These are phyloP conservation scores for Aspergillus kassunensis DNA, from an alignment of 495 filamentous ascomycete species.

Conservation along the genomic window DNA sequence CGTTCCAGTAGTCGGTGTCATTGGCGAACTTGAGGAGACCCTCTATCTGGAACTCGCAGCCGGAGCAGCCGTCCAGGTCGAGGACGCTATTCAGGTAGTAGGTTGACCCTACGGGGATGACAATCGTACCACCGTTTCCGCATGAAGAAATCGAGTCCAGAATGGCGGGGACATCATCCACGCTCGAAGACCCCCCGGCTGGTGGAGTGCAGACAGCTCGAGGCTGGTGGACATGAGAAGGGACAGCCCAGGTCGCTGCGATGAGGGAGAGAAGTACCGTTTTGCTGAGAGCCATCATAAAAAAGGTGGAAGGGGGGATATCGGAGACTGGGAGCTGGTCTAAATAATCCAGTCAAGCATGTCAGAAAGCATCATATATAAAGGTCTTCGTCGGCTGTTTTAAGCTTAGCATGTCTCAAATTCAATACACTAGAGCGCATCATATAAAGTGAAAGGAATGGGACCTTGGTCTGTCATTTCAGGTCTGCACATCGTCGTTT, in stretches of 20 bases:
- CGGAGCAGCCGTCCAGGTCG: slow-evolving; percentile 32
- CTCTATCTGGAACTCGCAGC: slow-evolving; percentile 41
- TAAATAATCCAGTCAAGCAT: too few species aligned
- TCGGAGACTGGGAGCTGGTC: too few species aligned
- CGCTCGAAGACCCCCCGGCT: slow-evolving; percentile 22
- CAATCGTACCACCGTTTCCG: slow-evolving; percentile 40
- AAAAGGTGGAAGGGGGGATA: too few species aligned
- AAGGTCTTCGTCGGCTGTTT: too few species aligned
- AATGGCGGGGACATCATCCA: slow-evolving; percentile 41
- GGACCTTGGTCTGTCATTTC: too few species aligned
- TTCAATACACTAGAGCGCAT: too few species aligned
- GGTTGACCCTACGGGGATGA: slow-evolving; percentile 36
- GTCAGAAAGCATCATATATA: too few species aligned
- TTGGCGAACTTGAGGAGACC: slow-evolving; percentile 35
- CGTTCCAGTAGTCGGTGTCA: slow-evolving; percentile 35
- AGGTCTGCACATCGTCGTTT: too few species aligned
- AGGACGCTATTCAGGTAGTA: slow-evolving; percentile 40
- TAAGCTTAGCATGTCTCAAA: too few species aligned
- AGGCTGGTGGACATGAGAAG: background rate
- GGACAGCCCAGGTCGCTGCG: background rate
- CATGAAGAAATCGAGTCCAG: slow-evolving; percentile 32
- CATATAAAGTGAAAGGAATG: too few species aligned
- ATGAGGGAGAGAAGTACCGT: background rate
- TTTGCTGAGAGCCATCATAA: background rate
- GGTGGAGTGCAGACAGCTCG: slow-evolving; percentile 32